Evolutionary conservation across 768 basidiomycete species (phyloP).

Genomic region (Tricholoma sp.): DNA sequence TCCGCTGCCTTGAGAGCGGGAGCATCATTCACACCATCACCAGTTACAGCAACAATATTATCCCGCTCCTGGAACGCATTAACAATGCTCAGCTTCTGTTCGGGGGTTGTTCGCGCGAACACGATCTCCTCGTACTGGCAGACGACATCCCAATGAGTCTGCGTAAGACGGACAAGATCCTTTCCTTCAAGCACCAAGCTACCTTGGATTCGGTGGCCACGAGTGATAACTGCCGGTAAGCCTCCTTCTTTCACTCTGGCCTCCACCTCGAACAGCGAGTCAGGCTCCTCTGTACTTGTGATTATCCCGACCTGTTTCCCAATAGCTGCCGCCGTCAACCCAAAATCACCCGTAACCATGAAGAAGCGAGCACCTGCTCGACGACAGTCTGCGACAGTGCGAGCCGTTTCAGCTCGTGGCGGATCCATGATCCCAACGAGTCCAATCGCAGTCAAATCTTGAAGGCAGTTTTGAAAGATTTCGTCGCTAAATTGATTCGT

Average conservation of each 20-base stretch:
- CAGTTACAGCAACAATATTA: slow-evolving; percentile 47
- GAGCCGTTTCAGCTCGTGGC: slow-evolving; percentile 42
- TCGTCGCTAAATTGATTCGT: slow-evolving; percentile 24
- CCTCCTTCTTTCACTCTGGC: slow-evolving; percentile 6
- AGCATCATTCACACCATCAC: slow-evolving; percentile 54
- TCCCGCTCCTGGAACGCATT: slow-evolving; percentile 44
- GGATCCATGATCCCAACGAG: slow-evolving; percentile 54
- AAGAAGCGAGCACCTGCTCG: slow-evolving; percentile 49
- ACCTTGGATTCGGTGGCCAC: slow-evolving; percentile 30
- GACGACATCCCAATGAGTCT: slow-evolving; percentile 35
- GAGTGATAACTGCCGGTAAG: slow-evolving; percentile 1
- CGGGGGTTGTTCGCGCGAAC: slow-evolving; percentile 51
- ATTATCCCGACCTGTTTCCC: slow-evolving; percentile 41
- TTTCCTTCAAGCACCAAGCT: slow-evolving; percentile 39
- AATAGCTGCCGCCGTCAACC: slow-evolving; percentile 48
- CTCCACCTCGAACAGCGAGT: slow-evolving; percentile 7
- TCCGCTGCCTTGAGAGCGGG: slow-evolving; percentile 48
- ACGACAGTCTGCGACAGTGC: slow-evolving; percentile 40
- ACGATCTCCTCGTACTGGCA: slow-evolving; percentile 39
- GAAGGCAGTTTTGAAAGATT: slow-evolving; percentile 31
- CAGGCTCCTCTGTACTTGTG: slow-evolving; percentile 25
- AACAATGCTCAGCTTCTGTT: slow-evolving; percentile 55
- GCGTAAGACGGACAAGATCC: slow-evolving; percentile 30
- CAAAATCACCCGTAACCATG: slow-evolving; percentile 56
- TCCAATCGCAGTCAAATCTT: slow-evolving; percentile 42